Evolutionary conservation across 2,329 filamentous ascomycete genomes (phyloP).

Genomic region (Tolypocladium sp.): DNA sequence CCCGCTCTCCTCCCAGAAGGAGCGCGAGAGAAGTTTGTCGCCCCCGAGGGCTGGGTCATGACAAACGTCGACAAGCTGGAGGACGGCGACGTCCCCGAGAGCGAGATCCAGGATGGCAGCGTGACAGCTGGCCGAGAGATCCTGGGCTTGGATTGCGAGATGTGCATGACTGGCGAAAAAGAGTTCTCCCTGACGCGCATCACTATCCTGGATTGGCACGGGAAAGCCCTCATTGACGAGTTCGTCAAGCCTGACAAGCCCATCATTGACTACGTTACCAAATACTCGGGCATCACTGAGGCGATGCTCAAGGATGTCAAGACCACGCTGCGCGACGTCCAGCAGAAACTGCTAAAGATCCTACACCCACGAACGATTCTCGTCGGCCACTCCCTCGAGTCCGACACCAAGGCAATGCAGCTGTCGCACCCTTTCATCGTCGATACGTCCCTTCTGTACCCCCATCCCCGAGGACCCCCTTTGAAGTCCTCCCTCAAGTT

Average conservation of each 20-base stretch:
- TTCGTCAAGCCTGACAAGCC: constrained; percentile 82
- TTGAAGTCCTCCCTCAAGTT: constrained; percentile 88
- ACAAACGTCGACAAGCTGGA: constrained; percentile 58
- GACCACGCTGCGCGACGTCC: constrained; percentile 76
- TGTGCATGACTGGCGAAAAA: constrained; percentile 80
- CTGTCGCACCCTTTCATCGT: constrained; percentile 88
- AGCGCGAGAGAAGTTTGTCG: constrained; percentile 43
- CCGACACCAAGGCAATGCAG: constrained; percentile 74
- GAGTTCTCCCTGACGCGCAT: constrained; percentile 81
- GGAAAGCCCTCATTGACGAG: constrained; percentile 73
- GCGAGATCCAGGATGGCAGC: constrained; percentile 69
- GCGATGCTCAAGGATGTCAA: constrained; percentile 75
- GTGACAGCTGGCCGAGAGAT: constrained; percentile 73
- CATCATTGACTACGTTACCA: constrained; percentile 90
- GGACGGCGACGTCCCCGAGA: constrained; percentile 59
- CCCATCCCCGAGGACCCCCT: constrained; percentile 81
- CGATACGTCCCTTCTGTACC: constrained; percentile 84
- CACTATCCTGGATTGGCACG: constrained; percentile 80
- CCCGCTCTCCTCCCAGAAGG: constrained; percentile 60
- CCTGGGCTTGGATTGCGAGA: constrained; percentile 87
- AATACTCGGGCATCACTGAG: constrained; percentile 84
- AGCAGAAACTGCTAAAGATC: constrained; percentile 63
- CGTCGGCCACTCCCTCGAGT: constrained; percentile 73
- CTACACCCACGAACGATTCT: constrained; percentile 66
- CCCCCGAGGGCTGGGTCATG: constrained; percentile 73